phyloP scores from a whole-genome alignment of 176 grass and related monocot species.

The Avena insularis region DNA sequence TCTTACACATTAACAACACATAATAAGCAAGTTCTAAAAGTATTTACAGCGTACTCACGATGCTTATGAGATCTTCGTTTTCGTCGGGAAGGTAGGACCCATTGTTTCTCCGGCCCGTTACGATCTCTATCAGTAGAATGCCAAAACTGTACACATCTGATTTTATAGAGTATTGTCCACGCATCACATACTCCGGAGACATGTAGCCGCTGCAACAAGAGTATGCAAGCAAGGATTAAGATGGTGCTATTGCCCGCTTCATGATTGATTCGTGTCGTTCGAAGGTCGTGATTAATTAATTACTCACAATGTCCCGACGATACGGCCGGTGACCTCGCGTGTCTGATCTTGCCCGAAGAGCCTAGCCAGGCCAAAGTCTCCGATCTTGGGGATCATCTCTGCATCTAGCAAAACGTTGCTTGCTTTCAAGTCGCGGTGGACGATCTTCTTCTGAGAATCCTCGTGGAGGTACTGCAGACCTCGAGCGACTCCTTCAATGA shows the following conservation, averaged over 20 bases:
- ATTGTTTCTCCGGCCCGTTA: slow-evolving; percentile 51
- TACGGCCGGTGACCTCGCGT: slow-evolving; percentile 21
- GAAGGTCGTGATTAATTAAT: no score
- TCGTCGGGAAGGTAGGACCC: slow-evolving; percentile 3
- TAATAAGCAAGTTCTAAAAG: no score
- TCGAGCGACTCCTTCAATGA: slow-evolving; percentile 40
- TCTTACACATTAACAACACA: no score
- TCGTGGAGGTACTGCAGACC: no score
- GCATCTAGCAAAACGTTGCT: slow-evolving; percentile 47
- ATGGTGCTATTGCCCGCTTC: no score
- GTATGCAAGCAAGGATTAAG: not conserved
- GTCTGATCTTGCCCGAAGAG: slow-evolving; percentile 34
- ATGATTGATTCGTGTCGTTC: no score
- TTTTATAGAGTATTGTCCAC: slow-evolving; percentile 53
- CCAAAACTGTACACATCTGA: slow-evolving; percentile 48
- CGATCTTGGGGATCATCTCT: slow-evolving; percentile 51
- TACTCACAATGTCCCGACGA: slow-evolving; percentile 47
- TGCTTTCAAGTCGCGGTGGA: slow-evolving; percentile 31
- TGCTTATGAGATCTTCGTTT: slow-evolving; percentile 54
- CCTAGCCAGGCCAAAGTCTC: slow-evolving; percentile 50
- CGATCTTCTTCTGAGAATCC: no score
- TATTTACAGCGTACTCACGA: slow-evolving; percentile 38
- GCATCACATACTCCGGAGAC: slow-evolving; percentile 51
- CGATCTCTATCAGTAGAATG: slow-evolving; percentile 61
- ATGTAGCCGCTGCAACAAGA: not conserved